Percentiles rank a stretch among this genome's conserved stretches.
Evolutionary conservation across 2,329 filamentous ascomycete species (phyloP).

Genomic region (Onygena corvina): DNA sequence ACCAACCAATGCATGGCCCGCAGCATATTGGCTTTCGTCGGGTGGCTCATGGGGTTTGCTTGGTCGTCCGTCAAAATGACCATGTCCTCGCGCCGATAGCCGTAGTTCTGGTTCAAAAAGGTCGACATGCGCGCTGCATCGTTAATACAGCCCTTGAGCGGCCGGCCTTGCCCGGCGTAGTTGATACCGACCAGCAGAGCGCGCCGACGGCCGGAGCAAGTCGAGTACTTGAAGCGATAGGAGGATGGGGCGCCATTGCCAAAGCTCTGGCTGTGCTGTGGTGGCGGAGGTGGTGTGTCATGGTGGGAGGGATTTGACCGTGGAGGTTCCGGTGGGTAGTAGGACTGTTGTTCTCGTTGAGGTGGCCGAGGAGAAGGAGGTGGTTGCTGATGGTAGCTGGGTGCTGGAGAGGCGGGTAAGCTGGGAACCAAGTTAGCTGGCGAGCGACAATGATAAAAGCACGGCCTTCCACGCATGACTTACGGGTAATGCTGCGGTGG

Average conservation of each 20-base stretch:
- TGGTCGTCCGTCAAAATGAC: conserved; percentile 8
- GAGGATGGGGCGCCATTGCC: conserved; percentile 2
- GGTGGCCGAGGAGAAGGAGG: conserved; percentile 19
- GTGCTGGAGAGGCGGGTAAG: background rate
- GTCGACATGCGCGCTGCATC: conserved; percentile 6
- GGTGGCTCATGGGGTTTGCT: conserved; percentile 1
- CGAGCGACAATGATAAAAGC: background rate
- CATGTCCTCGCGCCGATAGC: conserved; percentile 8
- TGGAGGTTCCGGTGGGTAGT: background rate
- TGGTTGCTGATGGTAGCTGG: conserved; percentile 12
- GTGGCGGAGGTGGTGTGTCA: conserved; percentile 2
- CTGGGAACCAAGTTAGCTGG: background rate
- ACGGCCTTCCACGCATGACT: background rate
- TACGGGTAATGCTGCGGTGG: conserved; percentile 9
- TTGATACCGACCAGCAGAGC: conserved; percentile 7
- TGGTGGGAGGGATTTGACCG: background rate
- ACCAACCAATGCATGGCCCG: conserved; percentile 7
- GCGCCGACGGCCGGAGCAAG: conserved; percentile 1
- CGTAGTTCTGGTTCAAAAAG: conserved; percentile 1
- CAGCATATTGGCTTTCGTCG: conserved; percentile 6
- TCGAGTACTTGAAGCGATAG: conserved; percentile 6
- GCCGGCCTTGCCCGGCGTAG: conserved; percentile 1
- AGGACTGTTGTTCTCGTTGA: background rate
- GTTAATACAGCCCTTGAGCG: conserved; percentile 7
- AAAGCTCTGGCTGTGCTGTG: background rate